These are phyloP conservation scores for Blumeriella jaapii DNA, from an alignment of 2,329 filamentous ascomycete genomes.

Conservation along the genomic window DNA sequence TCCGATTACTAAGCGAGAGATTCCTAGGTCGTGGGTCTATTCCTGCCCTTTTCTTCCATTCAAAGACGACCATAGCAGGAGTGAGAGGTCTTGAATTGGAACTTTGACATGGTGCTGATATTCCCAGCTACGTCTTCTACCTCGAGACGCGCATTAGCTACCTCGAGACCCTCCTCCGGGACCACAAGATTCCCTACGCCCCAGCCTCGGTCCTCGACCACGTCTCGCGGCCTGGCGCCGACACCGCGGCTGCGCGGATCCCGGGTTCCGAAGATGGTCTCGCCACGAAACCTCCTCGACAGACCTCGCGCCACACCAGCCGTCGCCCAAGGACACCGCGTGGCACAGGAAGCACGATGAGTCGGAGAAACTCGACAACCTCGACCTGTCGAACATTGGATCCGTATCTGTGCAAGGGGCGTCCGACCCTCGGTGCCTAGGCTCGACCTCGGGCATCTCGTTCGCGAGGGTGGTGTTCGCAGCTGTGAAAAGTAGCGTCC, in stretches of 20 bases:
- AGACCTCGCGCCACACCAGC: constrained; percentile 12
- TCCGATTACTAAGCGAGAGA: constrained; percentile 91
- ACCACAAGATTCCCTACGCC: constrained; percentile 60
- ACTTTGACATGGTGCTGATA: constrained; percentile 1
- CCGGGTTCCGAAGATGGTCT: constrained; percentile 23
- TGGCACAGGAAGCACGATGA: constrained; percentile 40
- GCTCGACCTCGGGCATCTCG: constrained; percentile 80
- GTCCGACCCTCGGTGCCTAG: constrained; percentile 70
- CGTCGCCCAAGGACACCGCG: constrained; percentile 18
- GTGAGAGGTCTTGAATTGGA: background rate
- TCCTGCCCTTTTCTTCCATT: background rate
- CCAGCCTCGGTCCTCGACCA: constrained; percentile 59
- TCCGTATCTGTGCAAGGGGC: constrained; percentile 70
- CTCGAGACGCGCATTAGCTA: constrained; percentile 78
- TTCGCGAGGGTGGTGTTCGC: constrained; percentile 92
- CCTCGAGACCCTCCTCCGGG: constrained; percentile 63
- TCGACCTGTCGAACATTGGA: constrained; percentile 58
- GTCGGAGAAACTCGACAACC: constrained; percentile 49
- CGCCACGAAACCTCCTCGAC: constrained; percentile 9
- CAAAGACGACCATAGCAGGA: background rate
- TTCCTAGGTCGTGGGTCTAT: constrained; percentile 55
- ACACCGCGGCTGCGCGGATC: constrained; percentile 22
- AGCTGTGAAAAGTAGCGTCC: constrained; percentile 66
- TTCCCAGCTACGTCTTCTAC: constrained; percentile 76
- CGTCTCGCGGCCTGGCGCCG: constrained; percentile 33